Evolutionary conservation across 257 asterid genomes (phyloP).

Genomic region (Solanum virginianum): DNA sequence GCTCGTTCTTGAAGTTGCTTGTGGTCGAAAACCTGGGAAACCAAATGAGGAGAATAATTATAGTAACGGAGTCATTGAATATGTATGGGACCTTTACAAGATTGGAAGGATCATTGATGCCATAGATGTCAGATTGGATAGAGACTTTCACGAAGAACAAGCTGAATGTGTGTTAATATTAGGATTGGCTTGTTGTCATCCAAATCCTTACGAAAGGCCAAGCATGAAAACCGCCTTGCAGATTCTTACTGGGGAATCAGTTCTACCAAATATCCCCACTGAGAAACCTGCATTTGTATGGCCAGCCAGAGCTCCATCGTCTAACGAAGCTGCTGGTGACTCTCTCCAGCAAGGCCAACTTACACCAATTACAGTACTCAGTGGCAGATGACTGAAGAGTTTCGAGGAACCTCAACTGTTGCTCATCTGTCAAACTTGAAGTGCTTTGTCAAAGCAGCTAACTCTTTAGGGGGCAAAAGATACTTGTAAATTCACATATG

Average conservation of each 20-base stretch:
- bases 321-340: neutral
- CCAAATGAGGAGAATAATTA: neutral
- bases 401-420: neutral
- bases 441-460: neutral
- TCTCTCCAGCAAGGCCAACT: neutral
- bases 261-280: neutral
- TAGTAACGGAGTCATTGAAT: neutral
- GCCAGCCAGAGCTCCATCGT: constrained; percentile 2
- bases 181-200: constrained; percentile 11
- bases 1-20: constrained; percentile 6
- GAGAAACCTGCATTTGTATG: constrained; percentile 9
- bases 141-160: neutral
- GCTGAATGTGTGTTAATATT: neutral
- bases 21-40: constrained; percentile 4
- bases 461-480: neutral
- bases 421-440: neutral
- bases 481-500: neutral
- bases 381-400: neutral
- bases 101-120: neutral
- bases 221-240: constrained; percentile 1
- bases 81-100: constrained; percentile 1
- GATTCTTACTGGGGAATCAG: neutral
- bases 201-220: constrained; percentile 8
- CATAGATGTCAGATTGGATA: neutral
- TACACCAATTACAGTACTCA: neutral